A percentile compares a stretch with the other conserved stretches of the same genome.
These are phyloP conservation scores for Potentilla sterilis DNA, from an alignment of 306 rosid species.

Conservation along the genomic window DNA sequence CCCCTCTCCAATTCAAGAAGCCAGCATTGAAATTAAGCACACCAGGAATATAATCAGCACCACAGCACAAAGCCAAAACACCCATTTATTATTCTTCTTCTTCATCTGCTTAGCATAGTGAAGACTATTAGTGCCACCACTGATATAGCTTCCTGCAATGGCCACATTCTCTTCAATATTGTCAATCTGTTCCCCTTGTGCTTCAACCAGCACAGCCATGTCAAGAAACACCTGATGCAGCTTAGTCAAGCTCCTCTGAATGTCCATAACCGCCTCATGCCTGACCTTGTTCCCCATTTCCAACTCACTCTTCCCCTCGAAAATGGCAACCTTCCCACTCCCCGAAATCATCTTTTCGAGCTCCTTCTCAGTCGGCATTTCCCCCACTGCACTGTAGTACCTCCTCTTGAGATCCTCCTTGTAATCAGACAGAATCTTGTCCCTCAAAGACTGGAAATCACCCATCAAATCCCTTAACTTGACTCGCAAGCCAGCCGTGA, in stretches of 20 bases:
- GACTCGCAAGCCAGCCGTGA: conserved; percentile 73
- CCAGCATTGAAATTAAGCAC: conserved; percentile 55
- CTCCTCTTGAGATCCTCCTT: conserved; percentile 82
- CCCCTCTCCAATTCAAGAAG: conserved; percentile 39
- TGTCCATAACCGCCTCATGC: conserved; percentile 78
- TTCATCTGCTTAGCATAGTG: conserved; percentile 72
- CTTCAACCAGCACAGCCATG: conserved; percentile 89
- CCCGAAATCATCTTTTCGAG: conserved; percentile 69
- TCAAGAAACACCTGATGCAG: conserved; percentile 94
- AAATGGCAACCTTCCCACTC: conserved; percentile 50
- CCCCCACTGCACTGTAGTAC: conserved; percentile 55
- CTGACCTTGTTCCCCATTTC: conserved; percentile 58
- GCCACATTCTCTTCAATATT: conserved; percentile 81
- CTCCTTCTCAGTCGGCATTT: conserved; percentile 62
- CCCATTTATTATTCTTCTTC: conserved; percentile 58
- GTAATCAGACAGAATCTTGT: conserved; percentile 57
- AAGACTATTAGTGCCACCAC: conserved; percentile 74
- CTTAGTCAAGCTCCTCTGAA: conserved; percentile 81
- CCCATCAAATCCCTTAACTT: conserved; percentile 75
- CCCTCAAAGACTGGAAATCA: conserved; percentile 69
- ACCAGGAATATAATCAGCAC: conserved; percentile 61
- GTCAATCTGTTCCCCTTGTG: conserved; percentile 74
- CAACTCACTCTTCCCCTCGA: conserved; percentile 62
- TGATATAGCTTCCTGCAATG: conserved; percentile 54
- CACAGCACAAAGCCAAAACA: conserved; percentile 62